A percentile compares a stretch with the other conserved stretches of the same genome.
These are phyloP conservation scores for Pinus taeda DNA, from an alignment of 75 land plant species.

Conservation along the genomic window DNA sequence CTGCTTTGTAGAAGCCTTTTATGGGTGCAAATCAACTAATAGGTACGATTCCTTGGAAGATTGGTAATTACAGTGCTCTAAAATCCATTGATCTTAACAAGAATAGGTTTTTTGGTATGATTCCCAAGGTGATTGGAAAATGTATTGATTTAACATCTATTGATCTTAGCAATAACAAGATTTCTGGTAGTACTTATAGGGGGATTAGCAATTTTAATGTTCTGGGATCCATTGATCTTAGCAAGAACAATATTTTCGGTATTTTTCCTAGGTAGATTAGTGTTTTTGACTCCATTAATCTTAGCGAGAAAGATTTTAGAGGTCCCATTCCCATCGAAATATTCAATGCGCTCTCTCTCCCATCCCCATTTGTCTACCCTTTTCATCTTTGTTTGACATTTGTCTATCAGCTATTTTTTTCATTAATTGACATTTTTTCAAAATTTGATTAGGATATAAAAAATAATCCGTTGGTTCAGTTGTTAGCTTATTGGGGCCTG, in stretches of 20 bases:
- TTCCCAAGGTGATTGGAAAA: slow-evolving; percentile 42
- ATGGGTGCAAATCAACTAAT: slow-evolving; percentile 49
- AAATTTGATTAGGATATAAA: too few relatives aligned
- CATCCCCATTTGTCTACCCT: too few relatives aligned
- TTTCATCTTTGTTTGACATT: too few relatives aligned
- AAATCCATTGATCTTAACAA: slow-evolving; percentile 42
- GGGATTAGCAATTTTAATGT: slow-evolving; percentile 44
- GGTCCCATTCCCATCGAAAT: slow-evolving; percentile 44
- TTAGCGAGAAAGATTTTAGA: slow-evolving; percentile 46
- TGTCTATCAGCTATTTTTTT: too few relatives aligned
- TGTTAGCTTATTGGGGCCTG: too few relatives aligned
- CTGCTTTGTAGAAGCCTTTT: slow-evolving; percentile 31
- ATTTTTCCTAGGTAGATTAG: slow-evolving; percentile 38
- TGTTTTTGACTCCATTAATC: slow-evolving; percentile 43
- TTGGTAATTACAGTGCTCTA: slow-evolving; percentile 25
- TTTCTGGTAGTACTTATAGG: too few relatives aligned
- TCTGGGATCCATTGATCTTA: slow-evolving; percentile 43
- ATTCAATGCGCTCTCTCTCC: slow-evolving; percentile 20
- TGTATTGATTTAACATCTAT: neutral
- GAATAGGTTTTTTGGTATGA: slow-evolving; percentile 56
- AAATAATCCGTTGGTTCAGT: too few relatives aligned
- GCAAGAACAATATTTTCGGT: slow-evolving; percentile 55
- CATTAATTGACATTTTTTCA: too few relatives aligned
- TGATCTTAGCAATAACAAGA: too few relatives aligned
- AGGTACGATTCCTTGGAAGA: slow-evolving; percentile 38